These are phyloP conservation scores for Selenicereus undatus DNA, from an alignment of 148 eudicot species.

Conservation along the genomic window DNA sequence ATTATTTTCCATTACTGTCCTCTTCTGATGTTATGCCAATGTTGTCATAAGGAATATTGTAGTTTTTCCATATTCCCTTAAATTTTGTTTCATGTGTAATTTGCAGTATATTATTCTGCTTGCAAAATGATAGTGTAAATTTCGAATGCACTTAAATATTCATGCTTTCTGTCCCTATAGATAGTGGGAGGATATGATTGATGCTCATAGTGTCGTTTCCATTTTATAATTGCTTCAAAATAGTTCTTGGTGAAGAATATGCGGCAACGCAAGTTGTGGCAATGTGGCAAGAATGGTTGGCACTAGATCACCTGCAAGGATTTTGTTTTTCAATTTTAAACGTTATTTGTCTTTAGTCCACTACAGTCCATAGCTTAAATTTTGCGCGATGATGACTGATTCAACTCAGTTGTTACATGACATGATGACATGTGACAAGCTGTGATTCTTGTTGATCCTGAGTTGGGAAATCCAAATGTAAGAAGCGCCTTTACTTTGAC, in stretches of 20 bases:
- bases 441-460: too few relatives aligned
- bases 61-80: background rate
- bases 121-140: background rate
- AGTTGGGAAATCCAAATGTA: too few relatives aligned
- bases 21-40: background rate
- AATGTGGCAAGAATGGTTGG: background rate
- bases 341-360: too few relatives aligned
- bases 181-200: background rate
- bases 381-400: too few relatives aligned
- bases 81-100: background rate
- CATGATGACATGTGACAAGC: too few relatives aligned
- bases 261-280: background rate
- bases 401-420: too few relatives aligned
- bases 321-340: background rate
- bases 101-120: background rate
- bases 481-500: too few relatives aligned
- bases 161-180: too few relatives aligned
- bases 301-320: background rate
- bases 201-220: background rate
- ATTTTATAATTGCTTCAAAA: background rate
- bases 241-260: background rate
- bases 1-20: constrained; percentile 1
- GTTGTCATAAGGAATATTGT: background rate
- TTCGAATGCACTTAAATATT: background rate
- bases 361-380: too few relatives aligned